These are phyloP conservation scores for Lactifluus subvellereus DNA, from an alignment of 768 basidiomycete genomes.

Conservation along the genomic window DNA sequence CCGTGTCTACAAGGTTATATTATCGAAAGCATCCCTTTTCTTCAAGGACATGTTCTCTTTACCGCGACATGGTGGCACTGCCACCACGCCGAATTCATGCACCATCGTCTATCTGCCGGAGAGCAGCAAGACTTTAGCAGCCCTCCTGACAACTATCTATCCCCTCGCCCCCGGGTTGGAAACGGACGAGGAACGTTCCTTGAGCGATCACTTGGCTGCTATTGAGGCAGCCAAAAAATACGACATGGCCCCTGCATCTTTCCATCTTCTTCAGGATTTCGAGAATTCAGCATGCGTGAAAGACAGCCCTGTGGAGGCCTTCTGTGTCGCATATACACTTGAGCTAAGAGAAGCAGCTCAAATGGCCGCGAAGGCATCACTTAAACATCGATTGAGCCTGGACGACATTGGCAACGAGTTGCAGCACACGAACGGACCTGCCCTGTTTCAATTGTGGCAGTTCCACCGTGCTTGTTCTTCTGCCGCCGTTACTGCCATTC, in stretches of 20 bases:
- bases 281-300: not conserved
- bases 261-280: not conserved
- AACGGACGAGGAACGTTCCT: not conserved
- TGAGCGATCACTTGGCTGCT: not conserved
- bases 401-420: not conserved
- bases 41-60: not conserved
- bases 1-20: not conserved
- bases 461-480: constrained; percentile 9
- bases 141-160: not conserved
- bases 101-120: not conserved
- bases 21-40: constrained; percentile 7
- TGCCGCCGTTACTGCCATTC: not conserved
- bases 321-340: not conserved
- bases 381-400: not conserved
- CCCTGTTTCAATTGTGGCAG: not conserved
- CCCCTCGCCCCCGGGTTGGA: not conserved
- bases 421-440: not conserved
- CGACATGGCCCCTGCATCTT: not conserved
- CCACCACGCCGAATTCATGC: not conserved
- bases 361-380: constrained; percentile 6
- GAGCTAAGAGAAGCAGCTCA: not conserved
- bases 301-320: not conserved
- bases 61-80: not conserved
- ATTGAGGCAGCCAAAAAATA: not conserved
- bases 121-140: not conserved